Evolutionary conservation across 306 rosid species (phyloP).

Genomic region (Dalbergia oliveri): DNA sequence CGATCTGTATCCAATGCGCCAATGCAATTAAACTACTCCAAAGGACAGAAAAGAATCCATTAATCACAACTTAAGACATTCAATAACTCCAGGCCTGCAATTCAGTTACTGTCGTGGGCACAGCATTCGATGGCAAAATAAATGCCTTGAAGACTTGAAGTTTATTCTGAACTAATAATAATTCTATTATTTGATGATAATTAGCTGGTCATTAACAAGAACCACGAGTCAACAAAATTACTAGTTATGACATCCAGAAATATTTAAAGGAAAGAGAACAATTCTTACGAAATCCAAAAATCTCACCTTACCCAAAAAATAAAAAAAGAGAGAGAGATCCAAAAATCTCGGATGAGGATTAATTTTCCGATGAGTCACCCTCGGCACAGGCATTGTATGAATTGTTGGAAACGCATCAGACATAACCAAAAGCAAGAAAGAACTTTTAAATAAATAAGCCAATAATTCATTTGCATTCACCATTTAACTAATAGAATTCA

Average conservation of each 20-base stretch:
- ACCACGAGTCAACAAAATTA: too few species aligned
- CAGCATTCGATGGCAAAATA: neutral
- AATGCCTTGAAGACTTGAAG: slow-evolving; percentile 6
- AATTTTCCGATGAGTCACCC: neutral
- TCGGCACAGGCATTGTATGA: slow-evolving; percentile 13
- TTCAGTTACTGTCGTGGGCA: neutral
- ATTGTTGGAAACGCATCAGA: slow-evolving; percentile 1
- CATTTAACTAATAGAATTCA: slow-evolving; percentile 40
- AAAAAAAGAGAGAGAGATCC: too few species aligned
- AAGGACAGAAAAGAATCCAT: neutral
- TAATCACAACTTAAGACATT: slow-evolving; percentile 11
- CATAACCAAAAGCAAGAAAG: neutral
- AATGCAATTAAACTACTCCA: neutral
- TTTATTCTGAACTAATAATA: neutral
- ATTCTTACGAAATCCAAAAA: too few species aligned
- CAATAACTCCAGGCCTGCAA: neutral
- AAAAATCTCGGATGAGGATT: neutral
- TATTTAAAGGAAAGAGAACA: too few species aligned
- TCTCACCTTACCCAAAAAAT: too few species aligned
- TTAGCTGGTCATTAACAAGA: neutral
- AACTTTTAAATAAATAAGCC: slow-evolving; percentile 19
- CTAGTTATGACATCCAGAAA: too few species aligned
- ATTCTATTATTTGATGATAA: neutral
- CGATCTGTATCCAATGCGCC: neutral
- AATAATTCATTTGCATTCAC: slow-evolving; percentile 45